Evolutionary conservation across 306 rosid genomes (phyloP), one percentile per base, ranked within the genome.

Genomic region (Quercus ilex): DNA sequence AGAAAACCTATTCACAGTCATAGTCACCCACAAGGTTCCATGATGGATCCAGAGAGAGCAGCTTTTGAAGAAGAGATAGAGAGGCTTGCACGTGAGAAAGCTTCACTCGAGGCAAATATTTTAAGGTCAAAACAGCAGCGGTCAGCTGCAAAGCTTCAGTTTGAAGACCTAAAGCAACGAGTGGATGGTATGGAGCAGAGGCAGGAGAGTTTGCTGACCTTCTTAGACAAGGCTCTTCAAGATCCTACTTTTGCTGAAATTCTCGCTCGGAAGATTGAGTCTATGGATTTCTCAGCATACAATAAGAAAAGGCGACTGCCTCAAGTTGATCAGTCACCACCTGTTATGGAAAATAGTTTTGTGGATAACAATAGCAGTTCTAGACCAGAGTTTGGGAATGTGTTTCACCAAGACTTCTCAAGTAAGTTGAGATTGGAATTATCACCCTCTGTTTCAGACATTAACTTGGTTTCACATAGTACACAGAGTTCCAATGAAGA

Each of bases 1-100:
- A 86, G 98, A 85, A 96, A 96, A 86, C 99, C 99, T 55, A 91
- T 96, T 69, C 99, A 96, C 83, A 96, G 99, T 84, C 99, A 96
- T 83, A 96, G 99, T 81, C 82, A 88, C 76, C 97, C 99, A 78
- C 99, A 90, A 35, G 94, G 94, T 73, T 83, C 99, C 75, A 55
- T 49, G 28, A 87, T 79, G 58, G 96, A 96, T 90, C 88, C 92
- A 30, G 99, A 96, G 80, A 87, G 98, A 86, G 93, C 96, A 72
- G 88, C 90, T 62, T 89, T 87, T 73, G 98, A 93, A 78, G 97
- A 96, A 57, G 98, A 91, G 83, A 90, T 93, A 53, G 98, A 93
- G 63, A 93, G 83, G 85, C 90, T 96, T 73, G 74, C 90, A 1
- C 87, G 70, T 10, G 98, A 93, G 69, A 96, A 89, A 83, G 65